Evolutionary conservation across 2,329 filamentous ascomycete species (phyloP).

Genomic region (Fusarium goolgardi): DNA sequence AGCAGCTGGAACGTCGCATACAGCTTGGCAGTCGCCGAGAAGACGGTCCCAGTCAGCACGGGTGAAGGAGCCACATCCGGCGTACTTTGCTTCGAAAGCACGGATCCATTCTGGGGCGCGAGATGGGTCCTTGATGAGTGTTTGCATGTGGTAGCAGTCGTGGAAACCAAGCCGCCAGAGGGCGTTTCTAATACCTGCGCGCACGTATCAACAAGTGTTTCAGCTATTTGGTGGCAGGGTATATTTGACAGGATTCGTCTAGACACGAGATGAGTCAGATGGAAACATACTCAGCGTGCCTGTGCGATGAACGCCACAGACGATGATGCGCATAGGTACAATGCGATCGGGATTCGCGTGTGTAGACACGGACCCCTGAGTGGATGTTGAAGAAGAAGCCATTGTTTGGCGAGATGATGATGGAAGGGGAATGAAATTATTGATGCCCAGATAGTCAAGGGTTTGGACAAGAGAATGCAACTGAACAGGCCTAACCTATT

Average conservation of each 20-base stretch:
- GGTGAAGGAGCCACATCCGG: conserved; percentile 47
- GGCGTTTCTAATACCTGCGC: conserved; percentile 51
- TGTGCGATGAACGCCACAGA: conserved; percentile 55
- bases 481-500: conserved; percentile 22
- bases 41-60: conserved; percentile 59
- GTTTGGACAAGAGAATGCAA: neutral
- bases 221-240: conserved; percentile 12
- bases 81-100: conserved; percentile 51
- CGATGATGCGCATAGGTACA: conserved; percentile 56
- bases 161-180: conserved; percentile 53
- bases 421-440: conserved; percentile 19
- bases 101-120: conserved; percentile 49
- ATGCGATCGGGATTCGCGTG: conserved; percentile 44
- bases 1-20: conserved; percentile 66
- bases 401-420: conserved; percentile 31
- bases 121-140: conserved; percentile 44
- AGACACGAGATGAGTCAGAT: neutral
- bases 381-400: conserved; percentile 15
- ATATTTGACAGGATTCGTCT: neutral
- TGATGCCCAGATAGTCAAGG: conserved; percentile 29
- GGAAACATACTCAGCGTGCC: conserved; percentile 52
- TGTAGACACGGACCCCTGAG: conserved; percentile 21
- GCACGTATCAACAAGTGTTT: conserved; percentile 14
- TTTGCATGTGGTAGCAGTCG: conserved; percentile 54
- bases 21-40: conserved; percentile 61